Percentiles rank a stretch among this genome's conserved stretches.
Conservation (phyloP, 768 basidiomycete genomes). For the Pleurotus pulmonarius region DNA sequence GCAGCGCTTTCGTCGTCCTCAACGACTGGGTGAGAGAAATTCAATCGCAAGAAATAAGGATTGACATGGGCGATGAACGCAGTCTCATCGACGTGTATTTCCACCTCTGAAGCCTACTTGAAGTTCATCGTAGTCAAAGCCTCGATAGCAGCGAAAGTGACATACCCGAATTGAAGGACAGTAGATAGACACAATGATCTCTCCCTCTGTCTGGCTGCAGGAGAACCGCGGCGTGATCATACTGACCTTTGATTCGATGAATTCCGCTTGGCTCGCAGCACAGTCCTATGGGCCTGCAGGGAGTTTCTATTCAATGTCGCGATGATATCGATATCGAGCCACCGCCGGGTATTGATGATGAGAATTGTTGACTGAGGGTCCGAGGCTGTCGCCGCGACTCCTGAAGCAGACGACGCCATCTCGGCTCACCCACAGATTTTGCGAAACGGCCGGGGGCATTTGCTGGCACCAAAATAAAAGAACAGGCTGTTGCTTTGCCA, state of each 20-base stretch:
- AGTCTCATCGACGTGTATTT: constrained; percentile 71
- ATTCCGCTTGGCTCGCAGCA: no score
- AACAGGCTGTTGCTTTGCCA: neutral
- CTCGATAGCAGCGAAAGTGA: constrained; percentile 7
- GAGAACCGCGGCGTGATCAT: constrained; percentile 81
- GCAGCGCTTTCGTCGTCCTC: constrained; percentile 73
- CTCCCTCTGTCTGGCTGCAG: constrained; percentile 56
- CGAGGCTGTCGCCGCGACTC: neutral
- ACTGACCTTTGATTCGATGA: neutral
- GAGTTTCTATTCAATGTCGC: neutral
- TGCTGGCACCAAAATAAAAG: neutral
- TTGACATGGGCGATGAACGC: constrained; percentile 74
- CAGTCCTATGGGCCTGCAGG: neutral
- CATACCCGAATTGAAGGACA: constrained; percentile 72
- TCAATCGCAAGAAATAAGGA: constrained; percentile 80
- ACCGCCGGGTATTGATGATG: neutral
- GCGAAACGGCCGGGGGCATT: neutral
- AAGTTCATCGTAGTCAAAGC: constrained; percentile 11
- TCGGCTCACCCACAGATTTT: neutral
- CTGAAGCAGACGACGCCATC: neutral
- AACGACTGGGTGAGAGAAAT: constrained; percentile 62
- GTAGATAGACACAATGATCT: constrained; percentile 58
- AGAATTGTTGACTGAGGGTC: neutral
- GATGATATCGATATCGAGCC: neutral
- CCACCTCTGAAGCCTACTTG: constrained; percentile 76